Evolutionary conservation across 768 basidiomycete species (phyloP), one percentile per base, ranked within the genome.

Genomic region (Psilocybe cyanescens): DNA sequence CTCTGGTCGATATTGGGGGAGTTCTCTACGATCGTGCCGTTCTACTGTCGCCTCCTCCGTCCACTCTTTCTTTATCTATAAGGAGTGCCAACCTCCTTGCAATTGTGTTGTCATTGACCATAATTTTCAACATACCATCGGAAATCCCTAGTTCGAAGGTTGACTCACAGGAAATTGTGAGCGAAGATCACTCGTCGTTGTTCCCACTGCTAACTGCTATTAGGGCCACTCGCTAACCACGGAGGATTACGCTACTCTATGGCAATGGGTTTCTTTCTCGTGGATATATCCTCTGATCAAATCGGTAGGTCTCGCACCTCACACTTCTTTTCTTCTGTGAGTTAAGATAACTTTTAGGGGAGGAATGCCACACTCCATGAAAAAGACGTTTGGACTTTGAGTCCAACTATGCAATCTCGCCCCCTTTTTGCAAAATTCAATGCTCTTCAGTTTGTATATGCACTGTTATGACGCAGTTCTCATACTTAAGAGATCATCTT

Each of bases 211-310:
- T 54, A 41, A 4, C 37, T 31, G n/a, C 30, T 29, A 29, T 2
- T 47, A 89, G 87, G 86, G 86, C 7, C 68, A 69, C n/a, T 72
- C 79, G 3, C 72, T 87, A 16, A 83, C 86, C 1, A 88, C 87
- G 0, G 92, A 94, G 70, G 92, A 94, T 65, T 93, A 92, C 68
- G 85, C 88, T 1, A 77, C 86, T 1, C 78, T 94, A 9, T 85
- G 83, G 76, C 81, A 83, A 28, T 92, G 91, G 91, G 72, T 85
- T 0, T 84, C 88, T 0, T 92, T 92, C 65, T 75, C 69, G 33
- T 94, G 92, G 90, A 78, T 92, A 24, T 80, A 84, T 47, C 90
- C 89, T 1, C 78, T 92, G 4, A 77, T 92, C 48, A 73, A 74
- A 67, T 79, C 77, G 3, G 80, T 83, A 61, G 16, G 75, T 51